Conservation (phyloP, 2,329 filamentous ascomycete genomes). For the Aspergillus sp. region DNA sequence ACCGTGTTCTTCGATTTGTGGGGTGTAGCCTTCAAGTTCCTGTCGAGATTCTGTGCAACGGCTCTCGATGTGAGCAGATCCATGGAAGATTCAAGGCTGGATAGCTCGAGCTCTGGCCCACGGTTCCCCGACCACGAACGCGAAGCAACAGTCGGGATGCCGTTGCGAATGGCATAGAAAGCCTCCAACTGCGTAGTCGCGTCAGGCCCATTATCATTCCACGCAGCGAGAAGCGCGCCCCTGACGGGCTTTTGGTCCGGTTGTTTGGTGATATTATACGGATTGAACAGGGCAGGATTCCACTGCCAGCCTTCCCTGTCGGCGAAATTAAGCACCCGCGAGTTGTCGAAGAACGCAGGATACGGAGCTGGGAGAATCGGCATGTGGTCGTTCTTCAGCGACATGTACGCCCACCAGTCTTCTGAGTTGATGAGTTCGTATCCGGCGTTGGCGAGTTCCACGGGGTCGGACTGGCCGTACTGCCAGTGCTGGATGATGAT, state of each 20-base stretch:
- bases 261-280: conserved; percentile 50
- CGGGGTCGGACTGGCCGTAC: conserved; percentile 54
- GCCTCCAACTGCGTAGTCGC: conserved; percentile 53
- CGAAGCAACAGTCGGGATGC: conserved; percentile 52
- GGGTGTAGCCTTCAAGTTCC: neutral
- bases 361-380: conserved; percentile 51
- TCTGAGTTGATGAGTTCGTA: conserved; percentile 56
- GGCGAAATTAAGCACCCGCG: conserved; percentile 52
- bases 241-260: conserved; percentile 43
- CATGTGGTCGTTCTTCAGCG: conserved; percentile 55
- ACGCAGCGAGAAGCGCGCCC: conserved; percentile 52
- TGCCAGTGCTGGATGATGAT: conserved; percentile 59
- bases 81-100: conserved; percentile 41
- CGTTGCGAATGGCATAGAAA: conserved; percentile 53
- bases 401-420: conserved; percentile 57
- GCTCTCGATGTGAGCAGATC: conserved; percentile 42
- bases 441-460: conserved; percentile 46
- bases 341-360: conserved; percentile 48
- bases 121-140: conserved; percentile 56
- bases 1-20: accelerated
- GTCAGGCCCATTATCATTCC: conserved; percentile 58
- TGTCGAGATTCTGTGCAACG: conserved; percentile 53
- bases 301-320: conserved; percentile 45
- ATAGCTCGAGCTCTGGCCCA: conserved; percentile 39
- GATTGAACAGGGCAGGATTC: conserved; percentile 53